These are phyloP conservation scores for Cardamine resedifolia DNA, from an alignment of 345 rosid genomes.

Conservation along the genomic window DNA sequence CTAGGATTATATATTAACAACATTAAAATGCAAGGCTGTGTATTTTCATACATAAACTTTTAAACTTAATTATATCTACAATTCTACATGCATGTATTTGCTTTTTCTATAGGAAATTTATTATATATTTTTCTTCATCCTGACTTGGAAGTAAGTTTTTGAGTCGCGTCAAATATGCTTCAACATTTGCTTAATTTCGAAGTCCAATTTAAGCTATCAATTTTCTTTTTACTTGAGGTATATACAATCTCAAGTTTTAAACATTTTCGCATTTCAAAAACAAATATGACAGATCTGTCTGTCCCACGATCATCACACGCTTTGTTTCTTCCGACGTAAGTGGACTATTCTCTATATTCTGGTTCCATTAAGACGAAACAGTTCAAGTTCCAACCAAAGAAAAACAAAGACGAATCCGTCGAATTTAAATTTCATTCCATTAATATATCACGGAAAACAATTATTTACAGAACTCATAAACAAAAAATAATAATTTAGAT, in stretches of 20 bases:
- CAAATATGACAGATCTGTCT: too few relatives aligned
- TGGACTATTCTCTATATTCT: conserved; percentile 13
- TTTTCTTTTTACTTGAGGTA: neutral
- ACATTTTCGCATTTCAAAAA: conserved; percentile 15
- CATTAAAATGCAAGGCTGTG: neutral
- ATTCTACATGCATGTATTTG: neutral
- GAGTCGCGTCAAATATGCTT: conserved; percentile 13
- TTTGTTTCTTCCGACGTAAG: neutral
- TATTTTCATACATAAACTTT: too few relatives aligned
- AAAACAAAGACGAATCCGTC: neutral
- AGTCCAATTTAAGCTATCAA: neutral
- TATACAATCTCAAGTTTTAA: neutral
- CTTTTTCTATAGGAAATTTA: too few relatives aligned
- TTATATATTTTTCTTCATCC: neutral
- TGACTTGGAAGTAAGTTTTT: conserved; percentile 11
- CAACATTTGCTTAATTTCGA: conserved; percentile 10
- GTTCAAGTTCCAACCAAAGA: neutral
- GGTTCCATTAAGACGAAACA: neutral
- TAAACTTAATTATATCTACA: too few relatives aligned
- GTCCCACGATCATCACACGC: conserved; percentile 10
- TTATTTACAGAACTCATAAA: conserved; percentile 22
- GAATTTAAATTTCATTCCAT: conserved; percentile 11
- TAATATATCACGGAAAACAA: neutral
- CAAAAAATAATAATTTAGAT: neutral
- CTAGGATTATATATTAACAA: neutral